Evolutionary conservation across 1,139 yeast species (phyloP), one percentile per base, ranked within the genome.

Genomic region (Pneumocystis murina): DNA sequence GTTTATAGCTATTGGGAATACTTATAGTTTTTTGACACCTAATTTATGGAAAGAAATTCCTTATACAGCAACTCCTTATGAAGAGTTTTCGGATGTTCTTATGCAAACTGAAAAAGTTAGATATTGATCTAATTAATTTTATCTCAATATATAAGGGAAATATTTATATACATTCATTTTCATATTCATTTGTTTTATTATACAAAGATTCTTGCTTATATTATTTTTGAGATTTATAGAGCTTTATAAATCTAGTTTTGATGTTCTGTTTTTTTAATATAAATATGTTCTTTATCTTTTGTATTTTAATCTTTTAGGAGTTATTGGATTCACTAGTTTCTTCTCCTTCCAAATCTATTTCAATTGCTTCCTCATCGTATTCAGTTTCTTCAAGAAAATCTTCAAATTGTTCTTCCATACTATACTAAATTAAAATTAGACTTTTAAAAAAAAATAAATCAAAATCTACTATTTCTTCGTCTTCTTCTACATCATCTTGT

Each of bases 21-120:
- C 98, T 73, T 94, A 92, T 88, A 96, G 95, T 83, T 92, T 90
- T 97, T 87, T 94, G 82, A 92, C 98, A 79, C 99, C 99, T 77
- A 87, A 91, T 95, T 85, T 92, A 81, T 92, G 99, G 99, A 81
- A 82, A 75, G 89, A 85, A 75, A 83, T 84, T 75, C 83, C 88
- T 70, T 65, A 61, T 61, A 61, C 62, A 41, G 61, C 64, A 17
- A 64, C 67, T 57, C 67, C 67, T 24, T 59, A 61, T 59, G 67
- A 65, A 62, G 62, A 61, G 40, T 65, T 62, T 60, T 66, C 67
- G 38, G 67, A 65, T 57, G 59, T 64, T 54, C 64, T 65, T 61
- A 39, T 39, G 41, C 60, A 59, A 16, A 40, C 40, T 24, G 60
- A 59, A 40, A 59, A 59, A 24, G n/a, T 14, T 12, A 48, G 28